Evolutionary conservation across 495 filamentous ascomycete species (phyloP), one percentile per base, ranked within the genome.

Genomic region (Xylaria castorea): DNA sequence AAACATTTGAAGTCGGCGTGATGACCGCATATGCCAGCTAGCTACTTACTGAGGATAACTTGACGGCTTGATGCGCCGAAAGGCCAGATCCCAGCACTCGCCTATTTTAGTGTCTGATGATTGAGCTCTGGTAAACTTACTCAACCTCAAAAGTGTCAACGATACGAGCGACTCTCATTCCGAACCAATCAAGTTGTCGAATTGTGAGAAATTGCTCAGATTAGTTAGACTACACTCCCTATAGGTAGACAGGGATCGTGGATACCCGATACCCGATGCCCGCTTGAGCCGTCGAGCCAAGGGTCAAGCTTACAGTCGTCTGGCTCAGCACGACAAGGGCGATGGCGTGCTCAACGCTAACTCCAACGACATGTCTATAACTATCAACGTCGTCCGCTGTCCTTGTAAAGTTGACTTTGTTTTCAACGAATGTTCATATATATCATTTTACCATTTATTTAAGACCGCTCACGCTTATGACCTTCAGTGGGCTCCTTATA

Each of bases 341-440:
- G 61, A 71, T 71, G 70, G 70, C 70, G 70, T 71, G 70, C 70
- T 71, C 70, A 55, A 66, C 44, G 42, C 69, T 48, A 71, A 22
- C 30, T 22, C 38, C 22, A 36, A 32, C 38, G n/a, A 65, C 32
- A 50, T 18, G 64, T 7, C 57, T 51, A 71, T 64, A 71, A 65
- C 57, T 60, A 61, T 50, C 40, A n/a, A 16, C 40, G 5, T 25
- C 40, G 27, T n/a, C 57, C 58, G 11, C 8, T 51, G 32, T 36
- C 22, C 32, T 20, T 53, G 8, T 12, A 12, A 67, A 5, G n/a
- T n/a, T 36, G 44, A 66, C n/a, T 51, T 22, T 66, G 27, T 50
- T 51, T 27, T 18, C 25, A 20, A 20, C 11, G 7, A 18, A 50
- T 22, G 8, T 34, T 50, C n/a, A 7, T 32, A 27, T 20, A n/a